phyloP scores from a whole-genome alignment of 257 asterid genomes.

The Solanum gracilifrons region DNA sequence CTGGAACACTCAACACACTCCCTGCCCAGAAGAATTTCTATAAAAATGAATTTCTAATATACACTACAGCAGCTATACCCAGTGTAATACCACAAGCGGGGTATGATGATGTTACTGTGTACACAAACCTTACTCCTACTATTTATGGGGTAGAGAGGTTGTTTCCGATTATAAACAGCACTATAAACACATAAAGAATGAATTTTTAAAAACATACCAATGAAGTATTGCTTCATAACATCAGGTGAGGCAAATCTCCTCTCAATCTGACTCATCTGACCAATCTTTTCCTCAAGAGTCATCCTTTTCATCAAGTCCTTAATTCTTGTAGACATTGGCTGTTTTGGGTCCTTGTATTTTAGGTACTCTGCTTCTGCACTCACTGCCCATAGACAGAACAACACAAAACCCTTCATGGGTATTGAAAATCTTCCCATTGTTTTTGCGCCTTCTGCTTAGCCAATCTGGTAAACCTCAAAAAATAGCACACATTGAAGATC shows the following conservation, averaged over 20 bases:
- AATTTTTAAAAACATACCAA: neutral
- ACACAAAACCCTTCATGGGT: neutral
- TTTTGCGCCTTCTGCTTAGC: neutral
- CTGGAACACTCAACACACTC: constrained; percentile 32
- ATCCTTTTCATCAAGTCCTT: constrained; percentile 11
- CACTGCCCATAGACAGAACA: neutral
- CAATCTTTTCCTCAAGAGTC: constrained; percentile 12
- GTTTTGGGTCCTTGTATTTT: constrained; percentile 12
- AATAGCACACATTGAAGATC: neutral
- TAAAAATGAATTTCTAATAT: neutral
- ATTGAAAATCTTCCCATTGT: neutral
- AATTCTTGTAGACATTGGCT: constrained; percentile 5
- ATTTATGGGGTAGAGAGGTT: neutral
- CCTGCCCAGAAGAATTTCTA: constrained; percentile 5
- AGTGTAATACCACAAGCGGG: neutral
- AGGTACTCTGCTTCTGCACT: neutral
- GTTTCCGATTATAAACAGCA: neutral
- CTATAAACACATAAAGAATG: neutral
- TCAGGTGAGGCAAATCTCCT: constrained; percentile 1
- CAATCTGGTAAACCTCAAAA: neutral
- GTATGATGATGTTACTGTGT: neutral
- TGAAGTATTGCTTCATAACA: neutral
- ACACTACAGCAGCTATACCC: neutral
- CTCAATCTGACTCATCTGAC: constrained; percentile 20
- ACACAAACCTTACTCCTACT: neutral